Percentiles rank a stretch among this genome's conserved stretches.
These are phyloP conservation scores for Aspergillus fumigatus DNA, from an alignment of 2,329 filamentous ascomycete genomes.

Conservation along the genomic window DNA sequence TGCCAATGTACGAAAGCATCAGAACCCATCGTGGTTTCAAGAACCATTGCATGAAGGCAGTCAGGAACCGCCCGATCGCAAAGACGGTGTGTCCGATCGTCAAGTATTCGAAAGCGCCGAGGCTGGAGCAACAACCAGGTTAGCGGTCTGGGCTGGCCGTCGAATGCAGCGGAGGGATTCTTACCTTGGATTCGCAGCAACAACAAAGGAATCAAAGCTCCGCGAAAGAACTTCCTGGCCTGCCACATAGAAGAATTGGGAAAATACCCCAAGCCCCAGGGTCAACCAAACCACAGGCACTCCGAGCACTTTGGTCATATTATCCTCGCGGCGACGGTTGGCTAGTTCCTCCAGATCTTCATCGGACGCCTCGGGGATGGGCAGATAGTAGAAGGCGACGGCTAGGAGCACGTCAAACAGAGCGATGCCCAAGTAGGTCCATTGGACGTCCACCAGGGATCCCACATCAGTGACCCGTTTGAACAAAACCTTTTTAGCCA, in stretches of 20 bases:
- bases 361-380: slow-evolving; percentile 59
- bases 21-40: slow-evolving; percentile 58
- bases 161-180: slow-evolving; percentile 4
- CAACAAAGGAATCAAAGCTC: slow-evolving; percentile 44
- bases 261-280: slow-evolving; percentile 50
- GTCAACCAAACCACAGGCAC: slow-evolving; percentile 54
- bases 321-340: slow-evolving; percentile 47
- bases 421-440: slow-evolving; percentile 61
- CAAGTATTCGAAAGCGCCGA: slow-evolving; percentile 41
- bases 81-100: slow-evolving; percentile 56
- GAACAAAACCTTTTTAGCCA: slow-evolving; percentile 58
- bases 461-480: slow-evolving; percentile 44
- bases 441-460: slow-evolving; percentile 57
- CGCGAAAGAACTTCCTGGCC: slow-evolving; percentile 55
- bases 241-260: slow-evolving; percentile 58
- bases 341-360: slow-evolving; percentile 54
- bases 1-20: slow-evolving; percentile 48
- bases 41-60: slow-evolving; percentile 50
- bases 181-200: slow-evolving; percentile 31
- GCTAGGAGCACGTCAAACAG: slow-evolving; percentile 57
- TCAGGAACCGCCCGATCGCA: slow-evolving; percentile 54
- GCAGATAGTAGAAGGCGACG: slow-evolving; percentile 57
- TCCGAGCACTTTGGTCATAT: slow-evolving; percentile 42
- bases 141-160: neutral
- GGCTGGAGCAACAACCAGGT: slow-evolving; percentile 10